Base-by-base conservation (phyloP, 2,329 filamentous ascomycete species). In the Septoria linicola region DNA sequence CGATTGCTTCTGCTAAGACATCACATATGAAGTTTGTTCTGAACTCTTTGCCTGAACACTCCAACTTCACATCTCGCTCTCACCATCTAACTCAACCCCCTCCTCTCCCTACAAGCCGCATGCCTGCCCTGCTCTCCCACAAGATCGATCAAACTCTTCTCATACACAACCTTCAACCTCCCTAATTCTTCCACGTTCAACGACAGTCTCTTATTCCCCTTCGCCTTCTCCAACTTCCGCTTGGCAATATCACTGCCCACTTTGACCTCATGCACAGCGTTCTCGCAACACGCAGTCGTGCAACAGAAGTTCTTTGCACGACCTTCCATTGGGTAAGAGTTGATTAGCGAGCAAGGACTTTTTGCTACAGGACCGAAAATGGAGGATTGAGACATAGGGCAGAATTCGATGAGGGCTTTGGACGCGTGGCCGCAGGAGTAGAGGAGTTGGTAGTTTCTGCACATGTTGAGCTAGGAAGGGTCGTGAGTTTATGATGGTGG, bases 341-440 rank as follows among this genome's bases (percentile, higher is more conserved):
- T 39, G n/a, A 36, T 34, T 6, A 31, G 25, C 3, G 46, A 13
- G 20, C 37, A 41, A 16, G 46, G 37, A n/a, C 36, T 11, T 4
- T 19, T 20, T 4, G 37, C 3, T 11, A n/a, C 8, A 20, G 16
- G 27, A 2, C 19, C 39, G 8, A 27, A 32, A 1, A 14, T 10
- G 17, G 23, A 17, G 3, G 42, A 34, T 10, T 17, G 36, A 1
- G 36, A 32, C 4, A 35, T 14, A 14, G 49, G 30, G 11, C 49
- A 51, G 36, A 27, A 41, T 21, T 36, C 27, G 31, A 46, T 27
- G 11, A 41, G 41, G 10, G 42, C 34, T 11, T 35, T 41, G 42
- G 35, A 40, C 13, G 49, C 36, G 21, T 51, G 49, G 36, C 49
- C 49, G 36, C 49, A 51, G 19, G 30, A 32, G 41, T 45, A 51